phyloP scores from a whole-genome alignment of 768 basidiomycete species.

The Gelatoporia subvermispora region DNA sequence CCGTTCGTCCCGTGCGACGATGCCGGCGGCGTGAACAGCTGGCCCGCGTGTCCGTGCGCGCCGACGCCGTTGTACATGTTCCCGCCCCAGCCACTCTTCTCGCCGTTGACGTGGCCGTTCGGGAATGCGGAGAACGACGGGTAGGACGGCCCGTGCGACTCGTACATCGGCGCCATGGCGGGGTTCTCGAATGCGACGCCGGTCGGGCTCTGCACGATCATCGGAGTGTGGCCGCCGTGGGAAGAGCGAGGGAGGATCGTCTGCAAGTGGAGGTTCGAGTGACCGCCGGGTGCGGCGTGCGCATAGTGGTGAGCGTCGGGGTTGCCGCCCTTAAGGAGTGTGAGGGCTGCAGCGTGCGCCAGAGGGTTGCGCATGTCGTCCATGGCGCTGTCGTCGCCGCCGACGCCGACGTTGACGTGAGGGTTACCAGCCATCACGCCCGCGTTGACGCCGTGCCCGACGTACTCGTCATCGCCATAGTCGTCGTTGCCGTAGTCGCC shows the following conservation, averaged over 20 bases:
- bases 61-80: slow-evolving; percentile 14
- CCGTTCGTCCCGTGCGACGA: slow-evolving; percentile 30
- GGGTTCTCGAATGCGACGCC: slow-evolving; percentile 50
- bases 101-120: slow-evolving; percentile 18
- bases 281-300: slow-evolving; percentile 23
- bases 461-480: slow-evolving; percentile 38
- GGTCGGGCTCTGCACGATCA: slow-evolving; percentile 40
- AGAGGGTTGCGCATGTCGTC: slow-evolving; percentile 18
- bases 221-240: slow-evolving; percentile 29
- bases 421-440: slow-evolving; percentile 14
- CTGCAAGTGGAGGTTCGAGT: slow-evolving; percentile 24
- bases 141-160: slow-evolving; percentile 22
- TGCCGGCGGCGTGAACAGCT: slow-evolving; percentile 40
- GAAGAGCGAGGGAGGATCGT: slow-evolving; percentile 27
- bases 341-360: slow-evolving; percentile 29
- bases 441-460: slow-evolving; percentile 18
- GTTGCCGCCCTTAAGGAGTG: slow-evolving; percentile 32
- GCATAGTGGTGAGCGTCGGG: slow-evolving; percentile 32
- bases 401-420: slow-evolving; percentile 18
- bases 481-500: slow-evolving; percentile 41
- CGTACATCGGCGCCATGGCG: slow-evolving; percentile 41
- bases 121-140: neutral
- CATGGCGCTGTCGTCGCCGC: slow-evolving; percentile 15
- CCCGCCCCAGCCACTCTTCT: slow-evolving; percentile 29
- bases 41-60: slow-evolving; percentile 22